These are phyloP conservation scores for Trichoderma lentiforme DNA, from an alignment of 2,329 filamentous ascomycete species.

Conservation along the genomic window DNA sequence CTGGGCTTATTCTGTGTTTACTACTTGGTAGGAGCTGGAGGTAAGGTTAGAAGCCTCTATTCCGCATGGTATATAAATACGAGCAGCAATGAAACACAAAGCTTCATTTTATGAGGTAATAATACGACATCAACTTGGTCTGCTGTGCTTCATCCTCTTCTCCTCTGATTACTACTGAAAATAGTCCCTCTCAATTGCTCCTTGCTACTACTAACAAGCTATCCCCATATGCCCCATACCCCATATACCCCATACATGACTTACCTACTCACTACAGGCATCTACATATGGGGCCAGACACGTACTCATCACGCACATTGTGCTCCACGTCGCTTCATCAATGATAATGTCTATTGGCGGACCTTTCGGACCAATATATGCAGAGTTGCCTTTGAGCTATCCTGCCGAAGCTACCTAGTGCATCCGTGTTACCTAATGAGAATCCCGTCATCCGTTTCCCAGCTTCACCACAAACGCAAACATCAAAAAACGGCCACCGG, in stretches of 20 bases:
- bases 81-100: not conserved
- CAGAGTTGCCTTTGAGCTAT: constrained; percentile 7
- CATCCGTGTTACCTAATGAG: constrained; percentile 17
- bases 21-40: not conserved
- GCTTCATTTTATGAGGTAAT: not conserved
- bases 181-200: not conserved
- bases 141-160: not conserved
- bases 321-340: constrained; percentile 12
- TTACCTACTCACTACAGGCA: not conserved
- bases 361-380: not conserved
- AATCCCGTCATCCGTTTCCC: not conserved
- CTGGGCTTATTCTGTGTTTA: too few species aligned
- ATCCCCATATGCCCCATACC: not conserved
- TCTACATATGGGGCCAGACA: not conserved
- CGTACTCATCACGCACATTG: not conserved
- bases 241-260: not conserved
- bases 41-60: not conserved
- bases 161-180: not conserved
- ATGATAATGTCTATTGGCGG: not conserved
- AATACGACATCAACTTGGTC: not conserved
- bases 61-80: not conserved
- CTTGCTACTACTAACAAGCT: not conserved
- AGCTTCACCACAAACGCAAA: constrained; percentile 1
- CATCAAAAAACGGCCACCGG: not conserved
- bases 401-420: constrained; percentile 8